These are phyloP conservation scores for Omphalea diandra DNA, from an alignment of 441 rosid genomes.

Conservation along the genomic window DNA sequence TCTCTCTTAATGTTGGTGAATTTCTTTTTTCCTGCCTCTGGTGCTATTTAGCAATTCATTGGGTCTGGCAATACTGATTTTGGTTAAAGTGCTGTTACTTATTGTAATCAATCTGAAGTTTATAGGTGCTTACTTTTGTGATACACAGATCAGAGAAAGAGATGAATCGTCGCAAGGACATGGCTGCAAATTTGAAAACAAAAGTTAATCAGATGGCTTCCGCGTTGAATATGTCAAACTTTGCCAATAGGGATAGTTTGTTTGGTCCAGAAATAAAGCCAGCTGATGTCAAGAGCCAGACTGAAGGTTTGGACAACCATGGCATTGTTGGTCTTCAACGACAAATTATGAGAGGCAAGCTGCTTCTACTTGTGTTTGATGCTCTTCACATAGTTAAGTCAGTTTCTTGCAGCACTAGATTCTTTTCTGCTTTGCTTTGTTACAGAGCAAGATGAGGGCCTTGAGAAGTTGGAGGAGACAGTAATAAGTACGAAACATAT, in stretches of 20 bases:
- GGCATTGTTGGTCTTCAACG: slow-evolving; percentile 88
- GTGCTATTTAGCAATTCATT: neutral
- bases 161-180: slow-evolving; percentile 88
- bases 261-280: slow-evolving; percentile 79
- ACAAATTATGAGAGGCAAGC: slow-evolving; percentile 82
- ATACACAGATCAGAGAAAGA: slow-evolving; percentile 79
- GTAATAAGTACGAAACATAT: slow-evolving; percentile 89
- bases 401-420: slow-evolving; percentile 9
- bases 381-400: slow-evolving; percentile 2
- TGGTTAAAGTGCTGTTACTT: slow-evolving; percentile 1
- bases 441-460: slow-evolving; percentile 97
- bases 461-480: slow-evolving; percentile 84
- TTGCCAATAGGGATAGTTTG: slow-evolving; percentile 82
- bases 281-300: slow-evolving; percentile 58
- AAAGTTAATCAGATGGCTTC: slow-evolving; percentile 83
- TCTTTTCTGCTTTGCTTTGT: slow-evolving; percentile 17
- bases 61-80: neutral
- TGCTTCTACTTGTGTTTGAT: neutral
- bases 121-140: slow-evolving; percentile 16
- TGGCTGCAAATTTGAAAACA: slow-evolving; percentile 67
- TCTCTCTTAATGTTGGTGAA: too few species aligned
- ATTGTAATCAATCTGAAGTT: neutral
- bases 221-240: slow-evolving; percentile 80
- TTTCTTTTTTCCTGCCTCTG: neutral
- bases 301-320: slow-evolving; percentile 74